Evolutionary conservation across 2,329 filamentous ascomycete genomes (phyloP).

Genomic region (Exophiala calicioides): DNA sequence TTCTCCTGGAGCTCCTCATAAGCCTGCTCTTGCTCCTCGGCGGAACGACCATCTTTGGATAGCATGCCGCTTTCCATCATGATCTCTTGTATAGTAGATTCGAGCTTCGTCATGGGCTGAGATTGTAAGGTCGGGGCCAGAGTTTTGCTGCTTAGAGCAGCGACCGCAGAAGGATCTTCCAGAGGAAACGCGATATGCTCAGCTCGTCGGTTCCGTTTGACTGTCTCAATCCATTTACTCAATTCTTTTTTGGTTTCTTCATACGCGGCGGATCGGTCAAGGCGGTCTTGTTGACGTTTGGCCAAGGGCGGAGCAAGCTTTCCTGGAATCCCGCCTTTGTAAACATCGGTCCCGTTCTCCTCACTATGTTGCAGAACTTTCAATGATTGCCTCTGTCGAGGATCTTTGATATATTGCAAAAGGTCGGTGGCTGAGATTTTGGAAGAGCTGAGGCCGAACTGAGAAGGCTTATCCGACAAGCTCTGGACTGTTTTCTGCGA

Average conservation of each 20-base stretch:
- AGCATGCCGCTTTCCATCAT: constrained; percentile 82
- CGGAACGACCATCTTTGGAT: constrained; percentile 59
- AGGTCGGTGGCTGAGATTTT: constrained; percentile 78
- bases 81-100: constrained; percentile 82
- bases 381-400: constrained; percentile 73
- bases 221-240: constrained; percentile 88
- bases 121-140: constrained; percentile 61
- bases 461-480: constrained; percentile 64
- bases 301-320: constrained; percentile 82
- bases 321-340: constrained; percentile 56
- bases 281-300: constrained; percentile 79
- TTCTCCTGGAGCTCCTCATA: constrained; percentile 70
- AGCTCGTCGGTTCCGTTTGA: constrained; percentile 88
- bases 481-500: constrained; percentile 42
- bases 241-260: constrained; percentile 90
- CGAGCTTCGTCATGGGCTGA: constrained; percentile 75
- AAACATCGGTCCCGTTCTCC: constrained; percentile 56
- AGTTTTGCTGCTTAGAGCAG: constrained; percentile 61
- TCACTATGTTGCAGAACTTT: constrained; percentile 71
- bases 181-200: constrained; percentile 90
- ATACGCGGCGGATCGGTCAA: constrained; percentile 80
- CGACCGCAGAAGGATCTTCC: constrained; percentile 66
- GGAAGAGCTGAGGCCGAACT: constrained; percentile 59
- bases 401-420: constrained; percentile 70
- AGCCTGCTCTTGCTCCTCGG: constrained; percentile 66